A percentile compares a stretch with the other conserved stretches of the same genome.
phyloP scores from a whole-genome alignment of 2,329 filamentous ascomycete species.

The Taxawa tesnikishii region DNA sequence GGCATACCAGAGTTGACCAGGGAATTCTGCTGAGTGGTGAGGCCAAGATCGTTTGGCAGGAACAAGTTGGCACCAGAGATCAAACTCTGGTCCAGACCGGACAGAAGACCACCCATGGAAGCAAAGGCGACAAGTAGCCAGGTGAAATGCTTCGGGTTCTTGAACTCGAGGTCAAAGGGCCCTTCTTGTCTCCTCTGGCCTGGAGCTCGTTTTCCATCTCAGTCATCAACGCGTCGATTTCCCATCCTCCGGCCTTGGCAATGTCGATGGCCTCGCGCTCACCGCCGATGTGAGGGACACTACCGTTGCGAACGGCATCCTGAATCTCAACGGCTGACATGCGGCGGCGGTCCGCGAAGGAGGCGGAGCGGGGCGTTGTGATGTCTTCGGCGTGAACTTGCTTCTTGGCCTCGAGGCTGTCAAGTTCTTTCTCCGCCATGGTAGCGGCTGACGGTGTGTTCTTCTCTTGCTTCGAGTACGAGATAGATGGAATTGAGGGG shows the following conservation, averaged over 20 bases:
- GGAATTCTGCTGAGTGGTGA: conserved; percentile 45
- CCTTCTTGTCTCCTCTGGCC: conserved; percentile 23
- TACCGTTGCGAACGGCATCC: conserved; percentile 16
- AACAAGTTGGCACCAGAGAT: conserved; percentile 61
- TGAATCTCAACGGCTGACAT: conserved; percentile 12
- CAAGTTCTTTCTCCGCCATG: no score
- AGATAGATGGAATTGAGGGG: no score
- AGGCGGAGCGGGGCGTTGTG: conserved; percentile 1
- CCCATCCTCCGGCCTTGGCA: conserved; percentile 24
- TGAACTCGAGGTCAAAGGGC: conserved; percentile 45
- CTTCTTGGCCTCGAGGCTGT: no score
- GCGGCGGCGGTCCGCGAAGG: conserved; percentile 4
- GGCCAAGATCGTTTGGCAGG: conserved; percentile 45
- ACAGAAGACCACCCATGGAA: conserved; percentile 63
- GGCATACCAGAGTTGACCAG: conserved; percentile 61
- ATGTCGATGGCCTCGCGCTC: conserved; percentile 19
- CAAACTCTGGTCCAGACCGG: conserved; percentile 59
- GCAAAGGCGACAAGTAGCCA: conserved; percentile 58
- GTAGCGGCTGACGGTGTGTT: no score
- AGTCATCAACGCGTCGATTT: conserved; percentile 31
- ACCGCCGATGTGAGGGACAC: conserved; percentile 13
- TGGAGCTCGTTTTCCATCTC: conserved; percentile 27
- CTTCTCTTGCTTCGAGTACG: no score
- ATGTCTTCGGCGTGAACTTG: no score
- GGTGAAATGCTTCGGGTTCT: conserved; percentile 53